A percentile compares a stretch with the other conserved stretches of the same genome.
Evolutionary conservation across 2,329 filamentous ascomycete genomes (phyloP).

Genomic region (Paracoccidioides brasiliensis): DNA sequence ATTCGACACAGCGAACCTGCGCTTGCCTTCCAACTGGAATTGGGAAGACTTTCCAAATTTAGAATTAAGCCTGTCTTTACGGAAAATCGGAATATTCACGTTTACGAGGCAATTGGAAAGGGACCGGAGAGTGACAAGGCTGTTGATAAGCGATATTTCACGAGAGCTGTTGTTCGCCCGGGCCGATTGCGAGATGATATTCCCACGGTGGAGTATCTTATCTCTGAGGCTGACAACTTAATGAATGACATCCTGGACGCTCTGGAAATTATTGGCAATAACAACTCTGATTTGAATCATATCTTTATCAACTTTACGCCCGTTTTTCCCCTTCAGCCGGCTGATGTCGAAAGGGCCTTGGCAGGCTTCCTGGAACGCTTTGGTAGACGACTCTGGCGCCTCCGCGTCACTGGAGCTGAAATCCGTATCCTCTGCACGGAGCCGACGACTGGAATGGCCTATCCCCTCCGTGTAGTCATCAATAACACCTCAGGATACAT

Average conservation of each 20-base stretch:
- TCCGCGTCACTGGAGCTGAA: slow-evolving; percentile 92
- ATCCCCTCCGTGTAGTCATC: slow-evolving; percentile 89
- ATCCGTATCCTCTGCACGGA: slow-evolving; percentile 98
- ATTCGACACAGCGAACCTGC: slow-evolving; percentile 97
- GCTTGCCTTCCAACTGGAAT: slow-evolving; percentile 95
- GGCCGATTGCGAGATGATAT: slow-evolving; percentile 94
- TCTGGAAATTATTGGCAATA: slow-evolving; percentile 96
- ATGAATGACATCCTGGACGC: slow-evolving; percentile 98
- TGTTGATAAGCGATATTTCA: slow-evolving; percentile 81
- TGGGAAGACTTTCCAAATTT: slow-evolving; percentile 89
- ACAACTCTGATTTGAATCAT: slow-evolving; percentile 98
- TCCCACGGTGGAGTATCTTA: slow-evolving; percentile 94
- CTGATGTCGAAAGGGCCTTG: slow-evolving; percentile 83
- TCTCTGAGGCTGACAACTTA: slow-evolving; percentile 88
- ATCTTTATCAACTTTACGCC: slow-evolving; percentile 99
- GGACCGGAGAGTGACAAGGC: slow-evolving; percentile 70
- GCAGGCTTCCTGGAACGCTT: slow-evolving; percentile 95
- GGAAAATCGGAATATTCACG: slow-evolving; percentile 97
- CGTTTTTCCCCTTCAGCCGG: slow-evolving; percentile 80
- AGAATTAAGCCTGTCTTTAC: slow-evolving; percentile 97
- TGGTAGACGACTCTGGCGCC: slow-evolving; percentile 84
- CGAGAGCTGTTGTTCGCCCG: slow-evolving; percentile 85
- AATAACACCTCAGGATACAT: slow-evolving; percentile 98
- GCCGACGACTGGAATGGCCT: slow-evolving; percentile 65
- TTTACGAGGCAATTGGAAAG: slow-evolving; percentile 94